phyloP scores from a whole-genome alignment of 1,284 basidiomycete genomes.

The Sporisorium graminicola region DNA sequence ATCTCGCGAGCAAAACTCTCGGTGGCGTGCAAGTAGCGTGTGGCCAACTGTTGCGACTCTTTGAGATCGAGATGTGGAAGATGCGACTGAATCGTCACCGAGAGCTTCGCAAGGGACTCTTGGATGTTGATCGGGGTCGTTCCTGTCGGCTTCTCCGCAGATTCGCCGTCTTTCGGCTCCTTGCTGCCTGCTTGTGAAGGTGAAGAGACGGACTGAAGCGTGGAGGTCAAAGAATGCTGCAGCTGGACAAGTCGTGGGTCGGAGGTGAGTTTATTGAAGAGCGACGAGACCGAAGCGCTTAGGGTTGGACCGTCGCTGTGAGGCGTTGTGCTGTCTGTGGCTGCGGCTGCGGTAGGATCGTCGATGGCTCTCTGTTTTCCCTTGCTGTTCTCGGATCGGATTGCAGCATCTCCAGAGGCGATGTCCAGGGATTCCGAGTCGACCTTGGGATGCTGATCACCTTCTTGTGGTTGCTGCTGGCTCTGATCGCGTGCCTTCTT shows the following conservation, averaged over 20 bases:
- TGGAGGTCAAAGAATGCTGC: constrained; percentile 40
- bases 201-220: constrained; percentile 30
- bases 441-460: not conserved
- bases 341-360: constrained; percentile 1
- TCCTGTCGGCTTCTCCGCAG: not conserved
- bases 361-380: constrained; percentile 44
- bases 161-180: constrained; percentile 9
- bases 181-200: constrained; percentile 5
- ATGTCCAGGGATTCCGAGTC: not conserved
- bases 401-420: not conserved
- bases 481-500: constrained; percentile 52
- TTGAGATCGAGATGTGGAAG: constrained; percentile 58
- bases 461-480: constrained; percentile 14
- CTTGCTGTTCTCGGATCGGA: constrained; percentile 33
- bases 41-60: constrained; percentile 57
- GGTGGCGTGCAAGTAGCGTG: constrained; percentile 50
- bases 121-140: constrained; percentile 37
- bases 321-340: not conserved
- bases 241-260: constrained; percentile 46
- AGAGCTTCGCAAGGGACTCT: constrained; percentile 49
- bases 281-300: constrained; percentile 37
- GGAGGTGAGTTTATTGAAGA: constrained; percentile 41
- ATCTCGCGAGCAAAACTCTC: constrained; percentile 57
- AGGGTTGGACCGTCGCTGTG: constrained; percentile 24
- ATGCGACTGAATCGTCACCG: constrained; percentile 50